Conservation (phyloP, 2,329 filamentous ascomycete genomes). For the Escovopsis sp. region DNA sequence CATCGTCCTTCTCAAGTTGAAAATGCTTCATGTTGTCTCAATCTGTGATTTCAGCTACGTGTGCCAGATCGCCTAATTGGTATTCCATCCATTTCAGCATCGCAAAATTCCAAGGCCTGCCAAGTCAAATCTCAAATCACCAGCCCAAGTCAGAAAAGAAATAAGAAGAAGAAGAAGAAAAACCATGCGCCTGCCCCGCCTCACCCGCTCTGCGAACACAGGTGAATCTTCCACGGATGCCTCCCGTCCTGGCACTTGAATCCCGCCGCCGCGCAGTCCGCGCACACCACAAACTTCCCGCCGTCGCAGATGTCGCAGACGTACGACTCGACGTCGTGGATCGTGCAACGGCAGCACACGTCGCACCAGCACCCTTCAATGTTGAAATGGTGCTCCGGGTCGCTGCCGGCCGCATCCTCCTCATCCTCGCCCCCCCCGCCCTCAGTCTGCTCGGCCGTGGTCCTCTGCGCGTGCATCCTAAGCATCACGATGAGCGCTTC, state of each 20-base stretch:
- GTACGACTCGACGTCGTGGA: constrained; percentile 1
- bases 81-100: no score
- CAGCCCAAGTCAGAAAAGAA: not conserved
- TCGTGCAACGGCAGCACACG: constrained; percentile 3
- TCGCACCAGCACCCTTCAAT: constrained; percentile 1
- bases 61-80: no score
- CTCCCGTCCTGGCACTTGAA: not conserved
- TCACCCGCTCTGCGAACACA: constrained; percentile 1
- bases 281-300: constrained; percentile 3
- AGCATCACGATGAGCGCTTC: constrained; percentile 1
- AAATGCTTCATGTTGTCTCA: no score
- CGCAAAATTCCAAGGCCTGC: no score
- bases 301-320: constrained; percentile 3
- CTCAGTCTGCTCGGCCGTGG: not conserved
- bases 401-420: constrained; percentile 1
- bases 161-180: constrained; percentile 1
- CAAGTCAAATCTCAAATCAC: no score
- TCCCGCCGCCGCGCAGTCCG: constrained; percentile 2
- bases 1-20: no score
- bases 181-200: not conserved
- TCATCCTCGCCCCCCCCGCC: not conserved
- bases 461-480: not conserved
- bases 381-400: not conserved
- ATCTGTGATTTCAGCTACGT: no score
- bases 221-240: constrained; percentile 4